These are phyloP conservation scores for Curvularia eragrostidis DNA, from an alignment of 2,329 filamentous ascomycete genomes.

Conservation along the genomic window DNA sequence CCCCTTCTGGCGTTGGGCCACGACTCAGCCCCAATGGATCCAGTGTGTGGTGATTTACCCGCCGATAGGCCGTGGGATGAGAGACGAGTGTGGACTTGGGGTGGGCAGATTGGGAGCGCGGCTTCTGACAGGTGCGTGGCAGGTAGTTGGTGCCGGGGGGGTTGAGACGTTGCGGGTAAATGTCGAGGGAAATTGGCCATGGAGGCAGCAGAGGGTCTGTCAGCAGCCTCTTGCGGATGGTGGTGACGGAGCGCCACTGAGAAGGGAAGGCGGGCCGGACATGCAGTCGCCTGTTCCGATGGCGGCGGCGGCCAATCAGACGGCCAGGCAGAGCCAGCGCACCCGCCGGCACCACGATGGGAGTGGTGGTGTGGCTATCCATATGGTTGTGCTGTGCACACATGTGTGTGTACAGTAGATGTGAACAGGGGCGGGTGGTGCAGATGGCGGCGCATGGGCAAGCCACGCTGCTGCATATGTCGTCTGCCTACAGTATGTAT, in stretches of 20 bases:
- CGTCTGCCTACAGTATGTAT: no score
- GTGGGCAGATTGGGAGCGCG: conserved; percentile 28
- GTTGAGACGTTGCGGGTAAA: conserved; percentile 42
- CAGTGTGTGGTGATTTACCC: conserved; percentile 28
- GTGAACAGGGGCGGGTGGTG: conserved; percentile 2
- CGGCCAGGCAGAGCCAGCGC: conserved; percentile 3
- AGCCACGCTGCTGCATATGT: conserved; percentile 3
- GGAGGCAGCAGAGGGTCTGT: conserved; percentile 36
- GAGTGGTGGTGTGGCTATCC: no score
- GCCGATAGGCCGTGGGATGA: conserved; percentile 25
- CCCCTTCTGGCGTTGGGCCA: conserved; percentile 22
- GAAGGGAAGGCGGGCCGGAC: conserved; percentile 19
- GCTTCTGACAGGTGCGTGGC: conserved; percentile 11
- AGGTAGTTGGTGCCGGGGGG: conserved; percentile 28
- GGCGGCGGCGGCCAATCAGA: conserved; percentile 19
- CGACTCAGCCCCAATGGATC: conserved; percentile 24
- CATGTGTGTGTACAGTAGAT: neutral
- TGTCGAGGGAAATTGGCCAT: conserved; percentile 32
- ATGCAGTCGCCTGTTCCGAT: conserved; percentile 11
- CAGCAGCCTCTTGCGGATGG: conserved; percentile 26
- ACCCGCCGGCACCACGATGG: conserved; percentile 11
- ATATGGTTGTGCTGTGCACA: neutral
- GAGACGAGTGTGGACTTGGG: conserved; percentile 18
- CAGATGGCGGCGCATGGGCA: conserved; percentile 8
- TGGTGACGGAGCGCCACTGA: conserved; percentile 15